Conservation (phyloP, 148 eudicot species). For the Fagopyrum tataricum region DNA sequence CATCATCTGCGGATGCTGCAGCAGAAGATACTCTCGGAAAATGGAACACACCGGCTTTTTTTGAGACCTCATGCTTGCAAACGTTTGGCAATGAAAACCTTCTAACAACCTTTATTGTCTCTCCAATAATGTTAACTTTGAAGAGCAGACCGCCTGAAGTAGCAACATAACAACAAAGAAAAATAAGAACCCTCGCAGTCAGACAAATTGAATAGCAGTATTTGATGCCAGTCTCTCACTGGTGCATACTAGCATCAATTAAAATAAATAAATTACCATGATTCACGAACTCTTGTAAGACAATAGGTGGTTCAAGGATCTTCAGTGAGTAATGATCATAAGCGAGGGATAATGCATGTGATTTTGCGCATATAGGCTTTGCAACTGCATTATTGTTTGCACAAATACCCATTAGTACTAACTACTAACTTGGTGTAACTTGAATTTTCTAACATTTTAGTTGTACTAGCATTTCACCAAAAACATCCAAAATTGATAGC, state of each 20-base stretch:
- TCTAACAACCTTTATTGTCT: slow-evolving; percentile 82
- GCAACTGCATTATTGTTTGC: slow-evolving; percentile 47
- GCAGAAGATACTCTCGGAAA: slow-evolving; percentile 98
- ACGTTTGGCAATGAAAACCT: slow-evolving; percentile 93
- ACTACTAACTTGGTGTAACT: too few relatives aligned
- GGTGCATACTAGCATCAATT: background rate
- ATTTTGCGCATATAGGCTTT: slow-evolving; percentile 80
- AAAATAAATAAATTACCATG: slow-evolving; percentile 49
- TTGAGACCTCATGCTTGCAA: slow-evolving; percentile 51
- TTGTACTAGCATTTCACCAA: background rate
- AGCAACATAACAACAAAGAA: too few relatives aligned
- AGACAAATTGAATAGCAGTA: background rate
- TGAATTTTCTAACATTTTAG: background rate
- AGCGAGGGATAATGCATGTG: slow-evolving; percentile 84
- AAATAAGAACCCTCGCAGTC: background rate
- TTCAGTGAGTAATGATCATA: slow-evolving; percentile 76
- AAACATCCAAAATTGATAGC: background rate
- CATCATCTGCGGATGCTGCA: slow-evolving; percentile 93
- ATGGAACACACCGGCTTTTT: slow-evolving; percentile 57
- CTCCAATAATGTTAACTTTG: slow-evolving; percentile 88
- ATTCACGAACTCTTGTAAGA: slow-evolving; percentile 87
- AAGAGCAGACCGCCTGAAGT: slow-evolving; percentile 80
- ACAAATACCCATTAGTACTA: background rate
- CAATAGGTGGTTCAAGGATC: slow-evolving; percentile 87
- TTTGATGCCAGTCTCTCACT: too few relatives aligned